phyloP scores from a whole-genome alignment of 1,139 yeast genomes.

The Kodamaea derodonti region DNA sequence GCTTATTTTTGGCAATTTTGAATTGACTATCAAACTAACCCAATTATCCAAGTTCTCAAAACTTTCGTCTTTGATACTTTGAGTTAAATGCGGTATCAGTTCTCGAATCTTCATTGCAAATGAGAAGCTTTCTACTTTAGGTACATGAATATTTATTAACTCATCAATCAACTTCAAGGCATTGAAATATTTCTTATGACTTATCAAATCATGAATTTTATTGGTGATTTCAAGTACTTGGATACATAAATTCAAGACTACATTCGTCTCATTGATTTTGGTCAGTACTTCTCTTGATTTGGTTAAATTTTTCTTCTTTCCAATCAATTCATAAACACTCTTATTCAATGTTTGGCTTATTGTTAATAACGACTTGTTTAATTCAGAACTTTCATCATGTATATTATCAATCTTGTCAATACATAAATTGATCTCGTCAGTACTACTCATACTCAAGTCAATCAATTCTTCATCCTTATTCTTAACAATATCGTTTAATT shows the following conservation, averaged over 20 bases:
- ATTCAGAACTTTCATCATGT: constrained; percentile 47
- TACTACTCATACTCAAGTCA: constrained; percentile 56
- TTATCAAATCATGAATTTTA: constrained; percentile 77
- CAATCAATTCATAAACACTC: constrained; percentile 62
- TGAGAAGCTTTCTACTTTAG: constrained; percentile 69
- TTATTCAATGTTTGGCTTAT: constrained; percentile 53
- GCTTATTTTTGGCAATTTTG: constrained; percentile 60
- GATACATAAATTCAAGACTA: constrained; percentile 63
- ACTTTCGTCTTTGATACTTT: constrained; percentile 75
- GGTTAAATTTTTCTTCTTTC: constrained; percentile 52
- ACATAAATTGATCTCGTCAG: constrained; percentile 51
- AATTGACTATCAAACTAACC: constrained; percentile 60
- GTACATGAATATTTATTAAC: constrained; percentile 60
- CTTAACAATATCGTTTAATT: constrained; percentile 53
- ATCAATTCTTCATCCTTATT: constrained; percentile 65
- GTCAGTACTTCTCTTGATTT: constrained; percentile 55
- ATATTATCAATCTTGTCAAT: constrained; percentile 58
- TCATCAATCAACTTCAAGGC: constrained; percentile 84
- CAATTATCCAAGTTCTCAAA: constrained; percentile 70
- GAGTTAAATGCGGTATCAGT: constrained; percentile 74
- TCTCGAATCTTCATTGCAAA: constrained; percentile 70
- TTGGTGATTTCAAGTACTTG: constrained; percentile 85
- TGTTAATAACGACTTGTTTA: constrained; percentile 50
- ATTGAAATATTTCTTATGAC: constrained; percentile 72
- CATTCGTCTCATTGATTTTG: constrained; percentile 61